phyloP scores from a whole-genome alignment of 352 stramenopile genomes.

The Globisporangium nunn region DNA sequence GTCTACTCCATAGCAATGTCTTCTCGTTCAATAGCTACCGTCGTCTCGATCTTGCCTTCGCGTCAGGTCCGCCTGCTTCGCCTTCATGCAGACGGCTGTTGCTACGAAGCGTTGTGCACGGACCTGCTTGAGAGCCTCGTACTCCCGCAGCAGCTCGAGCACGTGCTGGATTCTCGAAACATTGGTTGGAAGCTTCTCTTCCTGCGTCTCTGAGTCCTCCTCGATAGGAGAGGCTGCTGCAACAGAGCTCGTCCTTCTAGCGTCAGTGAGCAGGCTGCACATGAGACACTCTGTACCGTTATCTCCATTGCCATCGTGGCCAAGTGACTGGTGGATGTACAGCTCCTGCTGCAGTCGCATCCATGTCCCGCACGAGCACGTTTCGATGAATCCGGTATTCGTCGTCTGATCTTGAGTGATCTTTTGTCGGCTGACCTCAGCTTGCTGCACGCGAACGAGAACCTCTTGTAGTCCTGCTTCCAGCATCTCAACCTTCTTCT shows the following conservation, averaged over 20 bases:
- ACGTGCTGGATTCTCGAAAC: conserved; percentile 2
- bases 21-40: neutral
- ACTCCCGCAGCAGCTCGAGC: conserved; percentile 6
- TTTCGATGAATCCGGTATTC: conserved; percentile 2
- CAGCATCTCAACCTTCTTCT: conserved; percentile 56
- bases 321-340: conserved; percentile 11
- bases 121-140: conserved; percentile 4
- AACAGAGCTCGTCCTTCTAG: neutral
- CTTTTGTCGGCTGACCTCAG: neutral
- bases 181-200: neutral
- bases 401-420: neutral
- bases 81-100: neutral
- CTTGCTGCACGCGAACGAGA: neutral
- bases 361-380: conserved; percentile 12
- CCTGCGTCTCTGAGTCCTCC: neutral
- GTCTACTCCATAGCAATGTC: neutral
- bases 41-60: neutral
- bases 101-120: conserved; percentile 2
- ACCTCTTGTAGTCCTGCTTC: conserved; percentile 28
- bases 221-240: neutral
- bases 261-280: conserved; percentile 9
- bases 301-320: neutral
- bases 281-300: conserved; percentile 6
- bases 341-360: conserved; percentile 13
- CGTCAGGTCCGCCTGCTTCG: neutral